Evolutionary conservation across 257 asterid species (phyloP), one percentile per base, ranked within the genome.

Genomic region (Orobanche coerulescens): DNA sequence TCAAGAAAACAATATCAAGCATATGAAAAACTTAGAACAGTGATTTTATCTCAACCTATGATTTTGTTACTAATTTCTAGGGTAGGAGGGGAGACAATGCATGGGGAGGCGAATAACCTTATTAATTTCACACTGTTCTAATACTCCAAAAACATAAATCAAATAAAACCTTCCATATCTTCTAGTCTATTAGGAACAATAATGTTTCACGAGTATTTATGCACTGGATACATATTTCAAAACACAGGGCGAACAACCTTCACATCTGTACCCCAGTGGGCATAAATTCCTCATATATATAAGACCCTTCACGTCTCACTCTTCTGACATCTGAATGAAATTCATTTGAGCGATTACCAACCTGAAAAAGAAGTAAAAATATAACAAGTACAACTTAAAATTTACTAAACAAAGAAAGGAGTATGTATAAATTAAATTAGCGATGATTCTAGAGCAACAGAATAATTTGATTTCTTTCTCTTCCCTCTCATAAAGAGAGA

Each of bases 221-320:
- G 53, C 47, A 26, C 58, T 34, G 66, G 19, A 56, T 46, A 19
- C 7, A 30, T 30, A 30, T 47, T 47, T 13, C 24, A 63, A 63
- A 70, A 28, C 58, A 64, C n/a, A 28, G 46, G 65, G 24, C 20
- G 56, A 47, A 52, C 58, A 71, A 92, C 98, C 98, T 92, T 92
- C 61, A 92, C 98, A 72, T 92, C 98, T 43, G 98, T 92, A 75
- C 98, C 25, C 98, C 98, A 7, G 98, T 92, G 31, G 98, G 98
- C 98, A 92, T 88, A 78, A 92, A 92, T 81, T 92, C 98, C 81
- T 92, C 98, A 9, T 92, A 92, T 65, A 92, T 87, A 74, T 92
- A 92, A 42, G 98, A 92, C 69, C 97, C 98, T 79, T 88, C 98
- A 65, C 98, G 97, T 65, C 98, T 82, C 74, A 92, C 98, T 69